A percentile compares a stretch with the other conserved stretches of the same genome.
Conservation (phyloP, 208 protist species). For the Lotmaria passim region DNA sequence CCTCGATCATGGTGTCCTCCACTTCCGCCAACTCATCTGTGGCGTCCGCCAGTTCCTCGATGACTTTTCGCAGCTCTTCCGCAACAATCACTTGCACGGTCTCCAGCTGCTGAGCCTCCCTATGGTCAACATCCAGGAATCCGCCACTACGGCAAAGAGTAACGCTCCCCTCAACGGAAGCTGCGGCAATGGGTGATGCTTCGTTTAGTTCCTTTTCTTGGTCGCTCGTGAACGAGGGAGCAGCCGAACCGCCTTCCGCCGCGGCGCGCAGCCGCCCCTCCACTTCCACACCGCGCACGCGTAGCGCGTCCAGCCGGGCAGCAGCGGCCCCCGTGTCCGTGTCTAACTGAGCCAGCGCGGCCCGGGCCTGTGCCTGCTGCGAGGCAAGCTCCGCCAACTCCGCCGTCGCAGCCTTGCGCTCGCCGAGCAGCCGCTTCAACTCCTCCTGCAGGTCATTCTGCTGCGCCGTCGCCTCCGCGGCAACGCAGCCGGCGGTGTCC, state of each 20-base stretch:
- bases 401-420: background rate
- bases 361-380: conserved; percentile 5
- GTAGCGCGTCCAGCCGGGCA: background rate
- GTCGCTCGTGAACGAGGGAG: no score
- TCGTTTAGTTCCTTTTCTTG: no score
- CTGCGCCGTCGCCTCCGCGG: conserved; percentile 15
- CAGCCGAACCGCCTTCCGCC: no score
- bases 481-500: conserved; percentile 19
- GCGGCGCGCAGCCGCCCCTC: conserved; percentile 10
- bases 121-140: no score
- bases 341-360: conserved; percentile 1
- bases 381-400: conserved; percentile 6
- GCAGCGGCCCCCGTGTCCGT: background rate
- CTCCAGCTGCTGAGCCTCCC: background rate
- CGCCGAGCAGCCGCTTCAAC: conserved; percentile 1
- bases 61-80: conserved; percentile 9
- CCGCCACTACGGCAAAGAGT: no score
- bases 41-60: conserved; percentile 24
- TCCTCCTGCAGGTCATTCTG: conserved; percentile 21
- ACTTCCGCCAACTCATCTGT: conserved; percentile 30
- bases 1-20: conserved; percentile 37
- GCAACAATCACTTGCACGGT: conserved; percentile 14
- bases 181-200: no score
- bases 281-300: background rate
- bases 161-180: no score